Percentiles rank a stretch among this genome's conserved stretches.
Evolutionary conservation across 495 filamentous ascomycete species (phyloP).

Genomic region (Apodospora peruviana): DNA sequence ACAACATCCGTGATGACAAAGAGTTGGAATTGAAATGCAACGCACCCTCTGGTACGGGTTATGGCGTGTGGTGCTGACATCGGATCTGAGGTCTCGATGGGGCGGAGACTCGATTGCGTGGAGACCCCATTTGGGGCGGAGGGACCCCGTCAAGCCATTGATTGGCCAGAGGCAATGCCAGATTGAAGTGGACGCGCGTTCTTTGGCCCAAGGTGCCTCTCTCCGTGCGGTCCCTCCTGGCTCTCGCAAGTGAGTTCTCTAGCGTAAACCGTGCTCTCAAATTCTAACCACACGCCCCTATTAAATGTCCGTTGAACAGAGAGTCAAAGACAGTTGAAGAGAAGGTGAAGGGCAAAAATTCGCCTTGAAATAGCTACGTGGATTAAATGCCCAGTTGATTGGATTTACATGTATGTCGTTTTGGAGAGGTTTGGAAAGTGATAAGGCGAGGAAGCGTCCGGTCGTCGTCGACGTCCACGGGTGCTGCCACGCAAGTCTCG

Average conservation of each 20-base stretch:
- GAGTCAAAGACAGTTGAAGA: too few relatives aligned
- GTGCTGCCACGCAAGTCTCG: slow-evolving; percentile 24
- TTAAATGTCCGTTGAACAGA: too few relatives aligned
- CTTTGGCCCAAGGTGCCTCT: slow-evolving; percentile 15
- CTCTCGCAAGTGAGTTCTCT: slow-evolving; percentile 1
- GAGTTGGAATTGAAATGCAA: too few relatives aligned
- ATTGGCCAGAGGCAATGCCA: slow-evolving; percentile 13
- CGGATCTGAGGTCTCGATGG: slow-evolving; percentile 4
- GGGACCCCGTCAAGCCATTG: slow-evolving; percentile 12
- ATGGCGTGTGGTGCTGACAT: background rate
- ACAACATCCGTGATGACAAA: too few relatives aligned
- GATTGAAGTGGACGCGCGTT: slow-evolving; percentile 25
- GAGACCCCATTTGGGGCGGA: slow-evolving; percentile 21
- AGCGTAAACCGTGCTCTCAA: slow-evolving; percentile 8
- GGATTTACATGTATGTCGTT: too few relatives aligned
- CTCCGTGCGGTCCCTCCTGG: slow-evolving; percentile 13
- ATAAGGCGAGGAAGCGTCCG: background rate
- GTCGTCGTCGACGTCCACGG: background rate
- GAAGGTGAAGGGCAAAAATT: too few relatives aligned
- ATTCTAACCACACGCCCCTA: slow-evolving; percentile 3
- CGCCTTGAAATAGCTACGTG: too few relatives aligned
- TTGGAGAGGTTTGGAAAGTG: too few relatives aligned
- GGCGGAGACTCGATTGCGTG: slow-evolving; percentile 19
- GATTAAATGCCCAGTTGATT: too few relatives aligned
- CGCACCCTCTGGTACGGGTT: too few relatives aligned